Base-by-base conservation (phyloP, 495 filamentous ascomycete species). In the Aspergillus saccharolyticus region DNA sequence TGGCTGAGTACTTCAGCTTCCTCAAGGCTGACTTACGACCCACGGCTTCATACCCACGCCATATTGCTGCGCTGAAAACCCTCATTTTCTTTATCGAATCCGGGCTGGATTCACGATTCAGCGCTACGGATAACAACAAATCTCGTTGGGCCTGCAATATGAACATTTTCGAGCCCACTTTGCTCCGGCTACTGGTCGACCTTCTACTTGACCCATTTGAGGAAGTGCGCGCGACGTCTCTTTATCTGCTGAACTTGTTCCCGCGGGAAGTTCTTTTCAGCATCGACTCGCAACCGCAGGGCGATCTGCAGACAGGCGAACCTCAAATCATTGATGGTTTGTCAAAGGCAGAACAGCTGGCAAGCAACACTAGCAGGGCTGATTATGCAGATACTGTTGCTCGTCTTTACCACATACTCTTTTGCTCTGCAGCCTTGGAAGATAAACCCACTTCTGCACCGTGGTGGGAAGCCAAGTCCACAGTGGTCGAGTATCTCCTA, bases 161-260 rank as follows among this genome's bases (percentile, higher is more conserved):
- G n/a, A 74, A 77, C 2, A 78, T 91, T 48, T 79, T 88, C 30
- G 77, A 78, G n/a, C 69, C 62, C 0, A 62, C 60, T 3, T 61
- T 83, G 46, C 60, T 79, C 16, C 64, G 80, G 30, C 62, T 85
- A 18, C 72, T 96, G 8, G 63, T 91, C 4, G 90, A 97, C 67
- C 81, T 94, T 10, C 63, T 96, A 1, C 72, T 94, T 46, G 87
- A 97, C 64, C 89, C 93, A 0, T 98, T 93, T 63, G 94, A 98
- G 58, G 94, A 98, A 73, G 88, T 97, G 12, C 80, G 94, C 57
- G 82, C 81, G 42, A 74, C 74, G 1, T 82, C 94, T 7, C 69
- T 83, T 0, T 72, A 74, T 6, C 71, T 90, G 16, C 58, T 96
- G 22, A 79, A 78, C 21, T n/a, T 76, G 7, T 75, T 75, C 28